Evolutionary conservation across 768 basidiomycete genomes (phyloP), one percentile per base, ranked within the genome.

Genomic region (Pulveroboletus sp.): DNA sequence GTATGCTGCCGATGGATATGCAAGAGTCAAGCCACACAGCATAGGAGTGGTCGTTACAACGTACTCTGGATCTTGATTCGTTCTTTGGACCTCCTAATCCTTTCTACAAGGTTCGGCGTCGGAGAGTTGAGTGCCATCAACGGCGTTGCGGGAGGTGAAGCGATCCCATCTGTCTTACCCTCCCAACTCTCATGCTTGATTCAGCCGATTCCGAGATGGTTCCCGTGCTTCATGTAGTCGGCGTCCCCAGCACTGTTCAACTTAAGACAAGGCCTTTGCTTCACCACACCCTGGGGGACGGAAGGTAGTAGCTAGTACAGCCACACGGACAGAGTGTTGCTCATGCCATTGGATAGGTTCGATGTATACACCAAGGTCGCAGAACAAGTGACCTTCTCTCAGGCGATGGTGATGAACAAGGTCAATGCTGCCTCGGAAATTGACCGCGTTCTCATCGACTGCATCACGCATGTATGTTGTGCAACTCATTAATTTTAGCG

Each of bases 1-100:
- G 0, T 96, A 96, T 67, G 93, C 93, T 14, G 90, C 90, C 0
- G 93, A 94, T 61, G 93, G 93, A 11, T 95, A 95, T 66, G 90
- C 93, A 17, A 80, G 94, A 49, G 83, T 93, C 45, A 94, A 92
- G 56, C 80, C 84, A 43, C 71, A 75, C 40, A 76, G 80, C 57
- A 70, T 91, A 41, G 89, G 88, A 43, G 89, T 82, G 8, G 68
- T 93, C 5, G 68, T 79, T 27, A 95, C 93, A 11, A 96, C 87
- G 85, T 86, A 58, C n/a, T 73, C n/a, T 61, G 1, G 19, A 3
- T 16, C 12, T 22, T 13, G 8, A 7, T 13, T 27, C 5, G 17
- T 2, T 31, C 5, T 29, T 23, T 23, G 24, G 12, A 45, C 19
- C 17, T 47, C 32, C 44, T 56, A 19, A 49, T 32, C 30, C 12